A percentile compares a stretch with the other conserved stretches of the same genome.
Conservation (phyloP, 805 yeast species). For the Cyberlindnera lachancei region DNA sequence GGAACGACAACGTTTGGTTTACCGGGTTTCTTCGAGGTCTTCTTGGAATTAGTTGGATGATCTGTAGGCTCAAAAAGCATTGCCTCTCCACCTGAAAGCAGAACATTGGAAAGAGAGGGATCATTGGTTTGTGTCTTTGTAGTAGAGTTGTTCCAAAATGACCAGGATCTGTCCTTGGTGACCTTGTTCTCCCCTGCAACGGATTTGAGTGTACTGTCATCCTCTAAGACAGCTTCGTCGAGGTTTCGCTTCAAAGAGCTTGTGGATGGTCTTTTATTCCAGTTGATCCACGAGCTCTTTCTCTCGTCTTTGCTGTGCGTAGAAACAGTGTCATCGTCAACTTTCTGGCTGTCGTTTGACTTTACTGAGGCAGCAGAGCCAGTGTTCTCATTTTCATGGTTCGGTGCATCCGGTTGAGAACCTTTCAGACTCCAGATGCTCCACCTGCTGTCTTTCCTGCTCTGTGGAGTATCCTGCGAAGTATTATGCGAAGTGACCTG, state of each 20-base stretch:
- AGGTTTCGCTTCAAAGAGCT: constrained; percentile 15
- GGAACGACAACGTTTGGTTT: constrained; percentile 21
- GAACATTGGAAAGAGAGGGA: constrained; percentile 12
- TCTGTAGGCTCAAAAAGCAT: constrained; percentile 18
- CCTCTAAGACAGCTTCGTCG: constrained; percentile 9
- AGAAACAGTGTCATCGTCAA: not conserved
- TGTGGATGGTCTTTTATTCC: constrained; percentile 18
- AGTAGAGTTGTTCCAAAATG: constrained; percentile 18
- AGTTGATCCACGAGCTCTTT: constrained; percentile 14
- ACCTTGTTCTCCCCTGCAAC: constrained; percentile 5
- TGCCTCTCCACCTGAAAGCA: constrained; percentile 19
- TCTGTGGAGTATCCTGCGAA: not conserved
- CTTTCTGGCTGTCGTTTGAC: constrained; percentile 5
- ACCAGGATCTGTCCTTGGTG: constrained; percentile 19
- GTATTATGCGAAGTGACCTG: not conserved
- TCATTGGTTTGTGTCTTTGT: constrained; percentile 4
- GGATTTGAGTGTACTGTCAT: constrained; percentile 8
- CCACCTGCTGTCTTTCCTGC: constrained; percentile 10
- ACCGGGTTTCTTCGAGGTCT: constrained; percentile 1
- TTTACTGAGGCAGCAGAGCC: constrained; percentile 6
- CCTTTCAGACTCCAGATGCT: constrained; percentile 7
- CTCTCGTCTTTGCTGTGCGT: constrained; percentile 1
- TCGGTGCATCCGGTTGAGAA: constrained; percentile 4
- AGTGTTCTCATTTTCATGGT: too few species aligned
- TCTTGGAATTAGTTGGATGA: constrained; percentile 1